Conservation (phyloP, 2,329 filamentous ascomycete genomes). For the Neoascochyta sp. region DNA sequence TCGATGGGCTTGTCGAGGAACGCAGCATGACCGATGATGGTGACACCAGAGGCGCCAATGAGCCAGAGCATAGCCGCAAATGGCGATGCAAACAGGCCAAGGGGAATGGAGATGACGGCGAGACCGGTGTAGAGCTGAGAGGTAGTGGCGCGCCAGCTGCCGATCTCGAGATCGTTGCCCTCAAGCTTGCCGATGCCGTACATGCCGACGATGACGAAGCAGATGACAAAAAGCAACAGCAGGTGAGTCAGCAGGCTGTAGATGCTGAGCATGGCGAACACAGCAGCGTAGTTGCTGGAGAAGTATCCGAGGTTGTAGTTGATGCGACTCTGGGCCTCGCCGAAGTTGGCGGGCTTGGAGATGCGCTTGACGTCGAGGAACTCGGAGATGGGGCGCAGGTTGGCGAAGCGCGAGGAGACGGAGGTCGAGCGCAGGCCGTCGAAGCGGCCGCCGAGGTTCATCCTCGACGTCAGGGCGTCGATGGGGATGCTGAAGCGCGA, state of each 20-base stretch:
- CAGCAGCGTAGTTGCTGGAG: slow-evolving; percentile 94
- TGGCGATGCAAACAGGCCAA: slow-evolving; percentile 80
- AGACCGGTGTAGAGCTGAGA: slow-evolving; percentile 93
- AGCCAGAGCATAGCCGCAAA: slow-evolving; percentile 88
- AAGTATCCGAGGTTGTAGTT: slow-evolving; percentile 98
- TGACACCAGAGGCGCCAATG: slow-evolving; percentile 90
- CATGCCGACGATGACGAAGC: slow-evolving; percentile 80
- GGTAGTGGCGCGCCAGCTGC: slow-evolving; percentile 74
- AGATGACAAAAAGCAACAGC: slow-evolving; percentile 83
- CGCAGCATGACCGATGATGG: slow-evolving; percentile 89
- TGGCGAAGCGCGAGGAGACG: slow-evolving; percentile 79
- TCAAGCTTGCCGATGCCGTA: slow-evolving; percentile 88
- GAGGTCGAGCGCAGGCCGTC: slow-evolving; percentile 76
- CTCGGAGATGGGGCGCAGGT: slow-evolving; percentile 84
- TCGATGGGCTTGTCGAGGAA: slow-evolving; percentile 99
- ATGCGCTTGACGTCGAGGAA: slow-evolving; percentile 95
- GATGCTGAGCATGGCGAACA: slow-evolving; percentile 93
- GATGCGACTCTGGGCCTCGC: slow-evolving; percentile 83
- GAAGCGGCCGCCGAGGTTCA: slow-evolving; percentile 84
- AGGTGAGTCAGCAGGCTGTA: slow-evolving; percentile 90
- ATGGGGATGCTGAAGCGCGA: slow-evolving; percentile 88
- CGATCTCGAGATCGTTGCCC: slow-evolving; percentile 83
- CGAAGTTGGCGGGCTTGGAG: slow-evolving; percentile 89
- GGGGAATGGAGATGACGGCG: slow-evolving; percentile 74
- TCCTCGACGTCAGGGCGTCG: slow-evolving; percentile 83